Conservation (phyloP, 2,329 filamentous ascomycete genomes). For the Simplicillium sp. region DNA sequence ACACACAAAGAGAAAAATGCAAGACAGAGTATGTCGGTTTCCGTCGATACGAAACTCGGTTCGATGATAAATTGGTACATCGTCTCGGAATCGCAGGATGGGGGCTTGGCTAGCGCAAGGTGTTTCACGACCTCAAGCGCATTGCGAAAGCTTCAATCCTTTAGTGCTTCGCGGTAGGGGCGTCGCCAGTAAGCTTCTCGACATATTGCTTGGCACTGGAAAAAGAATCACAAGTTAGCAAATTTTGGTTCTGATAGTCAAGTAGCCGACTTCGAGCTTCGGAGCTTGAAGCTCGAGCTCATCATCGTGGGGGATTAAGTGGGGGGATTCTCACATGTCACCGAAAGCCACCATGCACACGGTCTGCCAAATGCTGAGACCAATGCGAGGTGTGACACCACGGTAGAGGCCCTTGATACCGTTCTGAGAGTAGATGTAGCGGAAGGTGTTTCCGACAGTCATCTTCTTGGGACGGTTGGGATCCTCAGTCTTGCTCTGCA, state of each 20-base stretch:
- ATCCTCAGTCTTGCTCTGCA: slow-evolving; percentile 98
- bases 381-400: slow-evolving; percentile 87
- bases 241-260: background rate
- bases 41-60: too few relatives aligned
- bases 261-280: too few relatives aligned
- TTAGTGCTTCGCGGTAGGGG: slow-evolving; percentile 60
- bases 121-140: background rate
- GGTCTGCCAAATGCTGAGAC: slow-evolving; percentile 96
- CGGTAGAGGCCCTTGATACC: slow-evolving; percentile 90
- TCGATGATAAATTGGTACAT: too few relatives aligned
- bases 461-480: slow-evolving; percentile 98
- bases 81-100: background rate
- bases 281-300: too few relatives aligned
- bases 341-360: slow-evolving; percentile 99
- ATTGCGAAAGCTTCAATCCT: slow-evolving; percentile 6
- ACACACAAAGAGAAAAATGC: too few relatives aligned
- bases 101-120: background rate
- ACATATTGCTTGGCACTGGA: slow-evolving; percentile 57
- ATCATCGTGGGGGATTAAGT: background rate
- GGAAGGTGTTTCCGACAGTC: slow-evolving; percentile 79
- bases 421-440: slow-evolving; percentile 86
- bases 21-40: too few relatives aligned
- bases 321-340: slow-evolving; percentile 66
- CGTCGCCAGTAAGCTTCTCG: slow-evolving; percentile 55
- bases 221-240: slow-evolving; percentile 3